Base-by-base conservation (phyloP, 768 basidiomycete genomes). In the Boletus rubescentipes region DNA sequence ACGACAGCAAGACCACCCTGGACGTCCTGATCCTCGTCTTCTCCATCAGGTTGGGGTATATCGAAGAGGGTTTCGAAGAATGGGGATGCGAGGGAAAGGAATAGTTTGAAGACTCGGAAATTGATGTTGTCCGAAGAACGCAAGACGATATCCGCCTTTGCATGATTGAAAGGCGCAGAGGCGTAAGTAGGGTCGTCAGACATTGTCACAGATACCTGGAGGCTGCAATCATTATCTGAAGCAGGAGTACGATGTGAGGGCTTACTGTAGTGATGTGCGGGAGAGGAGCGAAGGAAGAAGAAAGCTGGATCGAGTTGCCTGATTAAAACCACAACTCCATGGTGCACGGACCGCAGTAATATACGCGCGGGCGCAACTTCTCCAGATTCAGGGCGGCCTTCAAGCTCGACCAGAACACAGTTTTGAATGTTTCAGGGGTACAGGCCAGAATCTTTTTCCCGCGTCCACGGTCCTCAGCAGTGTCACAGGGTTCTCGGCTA, bases 41-140 rank as follows among this genome's bases (percentile, higher is more conserved):
- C 46, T 29, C 51, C 31, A 7, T 37, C 10, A 9, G 69, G 56
- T 30, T 73, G 66, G 8, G 68, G 67, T 5, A 73, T 55, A 21
- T 58, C 34, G 41, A 74, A 70, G 58, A 75, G 67, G 29, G 60
- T 54, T 34, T 61, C 54, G 49, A 73, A 76, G 52, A 73, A 61
- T 0, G 68, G 62, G 18, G 74, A 74, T 2, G 70, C 63, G 11
- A 70, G 61, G 26, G 26, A 26, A 26, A 26, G 26, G 26, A 26
- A 26, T 3, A 26, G 26, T 26, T 26, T 26, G 26, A 26, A 26
- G 26, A 26, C 26, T 4, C 26, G 26, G 26, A 26, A 26, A 26
- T 26, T 6, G 26, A 26, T 26, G 6, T 26, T 26, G 26, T 26
- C 26, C 6, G 26, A 26, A 26, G 26, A 26, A 26, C 26, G 26